Conservation (phyloP, 169 alveolate genomes). For the Eimeria necatrix region DNA sequence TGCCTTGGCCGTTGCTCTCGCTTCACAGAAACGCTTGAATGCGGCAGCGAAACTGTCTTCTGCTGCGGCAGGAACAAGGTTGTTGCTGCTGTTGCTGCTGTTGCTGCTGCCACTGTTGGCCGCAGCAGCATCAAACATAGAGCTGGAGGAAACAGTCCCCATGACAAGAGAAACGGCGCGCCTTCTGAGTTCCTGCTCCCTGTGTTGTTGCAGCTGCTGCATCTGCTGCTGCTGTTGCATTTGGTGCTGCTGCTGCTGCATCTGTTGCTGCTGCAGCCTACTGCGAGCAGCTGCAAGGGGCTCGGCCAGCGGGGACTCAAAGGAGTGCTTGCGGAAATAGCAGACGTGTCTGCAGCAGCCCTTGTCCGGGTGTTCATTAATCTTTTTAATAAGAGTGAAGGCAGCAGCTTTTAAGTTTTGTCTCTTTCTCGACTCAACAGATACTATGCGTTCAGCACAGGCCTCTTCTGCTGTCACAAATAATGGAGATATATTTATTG, state of each 20-base stretch:
- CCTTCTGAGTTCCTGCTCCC: not conserved
- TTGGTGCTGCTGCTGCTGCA: slow-evolving; percentile 19
- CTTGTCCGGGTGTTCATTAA: slow-evolving; percentile 65
- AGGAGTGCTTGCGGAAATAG: slow-evolving; percentile 54
- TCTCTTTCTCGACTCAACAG: not conserved
- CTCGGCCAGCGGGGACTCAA: slow-evolving; percentile 45
- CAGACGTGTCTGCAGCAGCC: slow-evolving; percentile 69
- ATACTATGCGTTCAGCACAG: slow-evolving; percentile 65
- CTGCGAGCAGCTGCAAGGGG: not conserved
- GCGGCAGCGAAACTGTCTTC: slow-evolving; percentile 40
- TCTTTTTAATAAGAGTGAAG: slow-evolving; percentile 43
- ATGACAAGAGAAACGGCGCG: slow-evolving; percentile 8
- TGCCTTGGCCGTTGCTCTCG: slow-evolving; percentile 20
- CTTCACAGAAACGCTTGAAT: slow-evolving; percentile 44
- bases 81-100: slow-evolving; percentile 12
- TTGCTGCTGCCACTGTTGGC: slow-evolving; percentile 32
- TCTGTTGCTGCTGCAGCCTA: slow-evolving; percentile 1
- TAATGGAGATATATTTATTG: slow-evolving; percentile 66
- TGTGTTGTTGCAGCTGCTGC: slow-evolving; percentile 22
- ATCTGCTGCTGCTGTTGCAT: slow-evolving; percentile 4
- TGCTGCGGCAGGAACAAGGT: not conserved
- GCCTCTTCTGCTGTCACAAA: slow-evolving; percentile 77
- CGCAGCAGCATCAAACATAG: not conserved
- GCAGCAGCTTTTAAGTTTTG: slow-evolving; percentile 49
- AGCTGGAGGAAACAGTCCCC: not conserved